Base-by-base conservation (phyloP, 1,284 basidiomycete species). In the Sporisorium reilianum region DNA sequence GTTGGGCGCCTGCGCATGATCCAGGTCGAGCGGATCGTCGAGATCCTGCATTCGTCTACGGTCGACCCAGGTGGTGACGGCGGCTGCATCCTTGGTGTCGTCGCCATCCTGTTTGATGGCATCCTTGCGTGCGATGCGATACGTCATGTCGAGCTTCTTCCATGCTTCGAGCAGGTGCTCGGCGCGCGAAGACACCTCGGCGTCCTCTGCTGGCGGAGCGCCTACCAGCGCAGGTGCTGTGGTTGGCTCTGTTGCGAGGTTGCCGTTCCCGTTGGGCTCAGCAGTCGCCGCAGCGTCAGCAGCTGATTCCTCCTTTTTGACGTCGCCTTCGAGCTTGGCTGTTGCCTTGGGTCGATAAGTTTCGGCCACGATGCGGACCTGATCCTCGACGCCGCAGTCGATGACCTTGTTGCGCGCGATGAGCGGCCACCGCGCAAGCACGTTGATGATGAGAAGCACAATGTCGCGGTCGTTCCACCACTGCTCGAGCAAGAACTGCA, bases 331-430 rank as follows among this genome's bases (percentile, higher is more conserved):
- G 6, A 74, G 82, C 41, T 60, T 44, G 32, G 30, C 8, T 6
- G 20, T 16, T 16, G n/a, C 5, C 23, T 63, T 59, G 7, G 65
- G 58, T 40, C 71, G 71, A 52, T 74, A 74, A 0, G 64, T 74
- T 18, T 74, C 55, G 23, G 49, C 71, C 2, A 74, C 60, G 52
- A 64, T 57, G 42, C 63, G 60, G 6, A 84, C 81, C 55, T 77
- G 75, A 14, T 67, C 62, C 25, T 81, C 82, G 10, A 84, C 70
- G 89, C 89, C 73, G 90, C 88, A 60, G 90, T 90, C 9, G 88
- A 88, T 93, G 36, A 99, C 90, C 86, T 99, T 99, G 87, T 97
- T 97, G 52, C 93, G 90, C 55, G 91, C 91, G 54, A 93, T 88
- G 26, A 97, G 86, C 0, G 93, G 93, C 95, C 94, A 97, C 41